Base-by-base conservation (phyloP, 805 yeast species). In the Kuraishia piskuri region DNA sequence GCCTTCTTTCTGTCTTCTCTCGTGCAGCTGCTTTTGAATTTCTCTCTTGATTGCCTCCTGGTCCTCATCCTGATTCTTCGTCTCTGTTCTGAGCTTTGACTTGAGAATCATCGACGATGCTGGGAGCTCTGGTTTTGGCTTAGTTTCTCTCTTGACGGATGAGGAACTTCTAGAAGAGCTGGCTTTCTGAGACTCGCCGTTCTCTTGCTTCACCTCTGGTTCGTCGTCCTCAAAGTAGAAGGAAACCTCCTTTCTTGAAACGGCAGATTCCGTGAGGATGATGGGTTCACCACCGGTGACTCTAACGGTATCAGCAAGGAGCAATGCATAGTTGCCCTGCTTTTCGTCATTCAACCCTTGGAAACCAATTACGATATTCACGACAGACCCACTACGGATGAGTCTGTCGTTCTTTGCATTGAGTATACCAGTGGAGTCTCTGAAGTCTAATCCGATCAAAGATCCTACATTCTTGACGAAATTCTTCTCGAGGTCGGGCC, bases 391-490 rank as follows among this genome's bases (percentile, higher is more conserved):
- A 55, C 83, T 86, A 55, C 77, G 77, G 51, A 92, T 71, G 22
- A 66, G 70, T 59, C 92, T 76, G 45, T 84, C 87, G 66, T 82
- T 86, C 62, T 88, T 90, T 23, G 80, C 76, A 63, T 86, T 88
- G 52, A 92, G 72, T 19, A 90, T 75, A 58, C 88, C 81, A 2
- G 84, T 72, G 0, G 91, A 77, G 67, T 90, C 97, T 68, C 96
- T 79, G 63, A 88, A 89, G 63, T 90, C 97, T 56, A 92, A 78
- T 55, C 98, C 98, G 54, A 88, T 84, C 54, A 88, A 74, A 79
- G 94, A 88, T 52, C 98, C 98, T 57, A 85, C 79, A 62, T 88
- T 88, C 63, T 87, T 87, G 50, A 90, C 77, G 59, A 90, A 86
- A 61, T 79, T 73, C 23, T 71, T 63, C 37, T 75, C 82, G 60